Conservation (phyloP, 495 filamentous ascomycete genomes). For the Terfezia boudieri region DNA sequence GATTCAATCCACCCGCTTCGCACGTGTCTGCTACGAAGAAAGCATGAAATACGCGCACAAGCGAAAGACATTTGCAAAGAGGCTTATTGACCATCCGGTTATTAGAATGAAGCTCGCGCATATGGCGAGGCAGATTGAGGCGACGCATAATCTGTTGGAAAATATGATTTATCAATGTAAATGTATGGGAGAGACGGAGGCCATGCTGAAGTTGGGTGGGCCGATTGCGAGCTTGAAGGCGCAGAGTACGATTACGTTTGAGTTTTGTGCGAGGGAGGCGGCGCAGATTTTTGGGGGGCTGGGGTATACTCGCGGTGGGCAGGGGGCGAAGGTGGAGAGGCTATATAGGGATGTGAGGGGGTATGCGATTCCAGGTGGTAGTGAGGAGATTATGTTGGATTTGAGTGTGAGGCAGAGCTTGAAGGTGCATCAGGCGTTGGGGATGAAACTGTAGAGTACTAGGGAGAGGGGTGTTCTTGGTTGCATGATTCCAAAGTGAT, state of each 20-base stretch:
- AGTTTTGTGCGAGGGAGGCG: constrained; percentile 92
- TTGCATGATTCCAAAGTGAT: no score
- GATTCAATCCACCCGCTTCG: constrained; percentile 89
- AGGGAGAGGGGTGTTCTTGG: no score
- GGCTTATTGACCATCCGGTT: constrained; percentile 85
- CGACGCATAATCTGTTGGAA: constrained; percentile 92
- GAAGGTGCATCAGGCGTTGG: constrained; percentile 70
- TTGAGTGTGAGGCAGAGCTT: constrained; percentile 83
- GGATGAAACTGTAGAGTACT: constrained; percentile 67
- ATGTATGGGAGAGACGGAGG: constrained; percentile 81
- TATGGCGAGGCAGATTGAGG: constrained; percentile 96
- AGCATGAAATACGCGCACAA: constrained; percentile 91
- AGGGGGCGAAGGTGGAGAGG: constrained; percentile 88
- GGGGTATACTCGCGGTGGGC: constrained; percentile 78
- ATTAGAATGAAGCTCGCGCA: constrained; percentile 93
- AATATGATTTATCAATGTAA: constrained; percentile 81
- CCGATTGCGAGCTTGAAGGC: constrained; percentile 89
- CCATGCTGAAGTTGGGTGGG: constrained; percentile 86
- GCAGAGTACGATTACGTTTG: constrained; percentile 76
- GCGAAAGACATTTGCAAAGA: constrained; percentile 86
- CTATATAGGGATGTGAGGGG: constrained; percentile 93
- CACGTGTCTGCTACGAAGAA: constrained; percentile 93
- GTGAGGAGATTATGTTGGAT: constrained; percentile 98
- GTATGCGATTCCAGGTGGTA: constrained; percentile 91
- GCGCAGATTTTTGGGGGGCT: constrained; percentile 94